These are phyloP conservation scores for Pyracantha coccinea DNA, from an alignment of 331 rosid species.

Conservation along the genomic window DNA sequence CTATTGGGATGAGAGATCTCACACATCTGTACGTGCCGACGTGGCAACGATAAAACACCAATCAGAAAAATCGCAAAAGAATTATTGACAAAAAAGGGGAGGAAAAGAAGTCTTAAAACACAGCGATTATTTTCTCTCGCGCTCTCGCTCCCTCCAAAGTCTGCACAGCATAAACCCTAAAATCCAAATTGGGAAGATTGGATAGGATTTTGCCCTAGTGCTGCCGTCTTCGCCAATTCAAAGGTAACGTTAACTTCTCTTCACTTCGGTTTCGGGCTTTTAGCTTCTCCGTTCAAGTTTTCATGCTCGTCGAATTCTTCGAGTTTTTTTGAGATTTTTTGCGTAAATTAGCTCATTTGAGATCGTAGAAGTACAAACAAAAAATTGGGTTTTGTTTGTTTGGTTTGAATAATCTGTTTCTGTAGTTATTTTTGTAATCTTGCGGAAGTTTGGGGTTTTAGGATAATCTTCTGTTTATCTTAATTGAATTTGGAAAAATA, in stretches of 20 bases:
- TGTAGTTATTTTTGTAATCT: neutral
- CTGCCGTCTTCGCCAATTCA: neutral
- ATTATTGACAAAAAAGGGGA: too few relatives aligned
- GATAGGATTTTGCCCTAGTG: neutral
- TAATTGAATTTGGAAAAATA: neutral
- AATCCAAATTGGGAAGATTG: constrained; percentile 7
- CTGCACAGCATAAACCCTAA: constrained; percentile 10
- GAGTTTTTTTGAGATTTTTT: neutral
- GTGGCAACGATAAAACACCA: neutral
- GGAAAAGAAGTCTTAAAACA: too few relatives aligned
- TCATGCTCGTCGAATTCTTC: neutral
- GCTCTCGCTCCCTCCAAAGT: neutral
- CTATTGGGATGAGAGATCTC: neutral
- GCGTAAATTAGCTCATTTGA: neutral
- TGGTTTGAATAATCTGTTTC: neutral
- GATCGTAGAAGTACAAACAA: neutral
- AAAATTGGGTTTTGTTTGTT: neutral
- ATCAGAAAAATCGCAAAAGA: neutral
- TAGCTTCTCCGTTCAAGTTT: neutral
- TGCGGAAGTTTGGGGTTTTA: neutral
- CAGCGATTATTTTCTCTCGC: too few relatives aligned
- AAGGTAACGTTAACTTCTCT: neutral
- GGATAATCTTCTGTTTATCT: neutral
- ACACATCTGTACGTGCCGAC: neutral
- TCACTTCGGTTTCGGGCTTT: neutral